These are phyloP conservation scores for Hypoxylon sp. DNA, from an alignment of 2,329 filamentous ascomycete genomes.

Conservation along the genomic window DNA sequence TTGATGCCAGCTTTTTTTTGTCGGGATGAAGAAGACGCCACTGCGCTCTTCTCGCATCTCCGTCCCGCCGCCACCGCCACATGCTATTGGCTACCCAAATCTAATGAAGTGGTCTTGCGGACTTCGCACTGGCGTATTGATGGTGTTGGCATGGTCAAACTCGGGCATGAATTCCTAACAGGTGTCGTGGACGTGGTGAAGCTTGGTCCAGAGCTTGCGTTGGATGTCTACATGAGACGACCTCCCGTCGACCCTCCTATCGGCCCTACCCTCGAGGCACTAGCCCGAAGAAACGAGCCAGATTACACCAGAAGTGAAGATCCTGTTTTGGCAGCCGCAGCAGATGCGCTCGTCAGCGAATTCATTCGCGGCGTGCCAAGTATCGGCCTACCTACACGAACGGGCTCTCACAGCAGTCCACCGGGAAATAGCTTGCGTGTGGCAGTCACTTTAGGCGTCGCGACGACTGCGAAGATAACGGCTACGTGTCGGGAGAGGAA, in stretches of 20 bases:
- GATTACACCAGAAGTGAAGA: neutral
- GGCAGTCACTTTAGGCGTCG: conserved; percentile 14
- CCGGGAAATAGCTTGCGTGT: conserved; percentile 22
- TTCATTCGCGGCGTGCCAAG: conserved; percentile 38
- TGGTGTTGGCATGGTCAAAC: conserved; percentile 36
- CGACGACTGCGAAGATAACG: conserved; percentile 21
- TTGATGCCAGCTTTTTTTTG: conserved; percentile 28
- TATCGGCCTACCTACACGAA: conserved; percentile 41
- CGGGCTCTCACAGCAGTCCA: conserved; percentile 11
- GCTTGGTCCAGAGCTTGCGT: neutral
- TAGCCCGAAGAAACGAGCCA: neutral
- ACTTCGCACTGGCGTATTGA: conserved; percentile 42
- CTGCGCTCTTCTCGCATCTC: conserved; percentile 28
- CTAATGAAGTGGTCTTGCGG: conserved; percentile 31
- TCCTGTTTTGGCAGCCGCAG: conserved; percentile 24
- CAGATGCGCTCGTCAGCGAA: conserved; percentile 33
- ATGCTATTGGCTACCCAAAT: conserved; percentile 38
- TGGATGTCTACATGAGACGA: neutral
- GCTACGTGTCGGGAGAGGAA: conserved; percentile 22
- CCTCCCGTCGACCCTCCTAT: neutral
- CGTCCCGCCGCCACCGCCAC: conserved; percentile 29
- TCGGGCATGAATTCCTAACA: conserved; percentile 34
- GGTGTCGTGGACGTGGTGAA: conserved; percentile 25
- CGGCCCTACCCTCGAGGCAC: conserved; percentile 1
- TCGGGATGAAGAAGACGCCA: conserved; percentile 16